Base-by-base conservation (phyloP, 2,329 filamentous ascomycete genomes). In the Fusarium sp. region DNA sequence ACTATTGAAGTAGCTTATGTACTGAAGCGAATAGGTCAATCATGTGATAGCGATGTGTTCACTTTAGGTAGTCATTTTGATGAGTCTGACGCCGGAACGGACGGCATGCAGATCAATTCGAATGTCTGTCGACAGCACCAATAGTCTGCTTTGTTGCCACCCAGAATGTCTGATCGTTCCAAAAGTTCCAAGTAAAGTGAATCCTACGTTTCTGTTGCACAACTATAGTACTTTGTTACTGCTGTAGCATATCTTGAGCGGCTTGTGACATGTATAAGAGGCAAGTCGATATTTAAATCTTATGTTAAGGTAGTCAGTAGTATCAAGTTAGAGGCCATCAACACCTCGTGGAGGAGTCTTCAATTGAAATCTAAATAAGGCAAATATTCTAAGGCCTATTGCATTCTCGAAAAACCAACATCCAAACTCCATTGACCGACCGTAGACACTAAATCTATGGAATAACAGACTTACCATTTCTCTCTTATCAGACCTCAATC, bases 401-500 rank as follows among this genome's bases (percentile, higher is more conserved):
- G 2, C 9, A 35, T 3, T 11, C n/a, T 16, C 1, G 2, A 28
- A n/a, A 38, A 9, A 3, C 4, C 11, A 38, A 5, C 4, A 12
- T 1, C 1, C 2, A 1, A 18, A 30, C 11, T 16, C 15, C 15
- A 18, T 38, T 18, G 1, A 10, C 50, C 8, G 18, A 54, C 48
- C 9, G 14, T 35, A 15, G n/a, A 35, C 12, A 12, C n/a, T n/a
- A n/a, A n/a, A n/a, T n/a, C n/a, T n/a, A n/a, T n/a, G n/a, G n/a
- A n/a, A 12, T 3, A 15, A 22, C 7, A 51, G 15, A 7, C 11
- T 4, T 18, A 2, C 4, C 20, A 14, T 9, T 6, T n/a, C 7
- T 6, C 7, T 22, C 2, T 6, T 1, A 14, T 28, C 3, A n/a
- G 20, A n/a, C 10, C 1, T 18, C 15, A 0, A 18, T 7, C 20